These are phyloP conservation scores for Aspergillus campestris DNA, from an alignment of 495 filamentous ascomycete genomes.

Conservation along the genomic window DNA sequence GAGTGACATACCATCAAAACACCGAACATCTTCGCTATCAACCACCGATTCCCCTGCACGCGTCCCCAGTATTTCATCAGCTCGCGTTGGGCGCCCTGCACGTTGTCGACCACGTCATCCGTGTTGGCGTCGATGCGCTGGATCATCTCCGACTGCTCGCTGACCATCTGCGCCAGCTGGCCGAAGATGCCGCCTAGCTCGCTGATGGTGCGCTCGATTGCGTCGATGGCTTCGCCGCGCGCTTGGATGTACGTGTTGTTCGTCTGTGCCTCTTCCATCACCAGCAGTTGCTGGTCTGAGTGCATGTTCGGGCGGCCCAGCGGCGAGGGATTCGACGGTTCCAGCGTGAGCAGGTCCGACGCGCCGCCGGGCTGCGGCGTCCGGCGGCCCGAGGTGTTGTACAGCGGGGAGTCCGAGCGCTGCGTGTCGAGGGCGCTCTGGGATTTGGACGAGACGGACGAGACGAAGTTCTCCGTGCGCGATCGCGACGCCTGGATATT, in stretches of 20 bases:
- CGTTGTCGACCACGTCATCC: constrained; percentile 93
- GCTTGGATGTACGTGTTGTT: constrained; percentile 87
- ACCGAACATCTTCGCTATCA: constrained; percentile 99
- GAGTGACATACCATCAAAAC: constrained; percentile 54
- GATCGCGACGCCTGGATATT: constrained; percentile 93
- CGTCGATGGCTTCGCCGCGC: constrained; percentile 90
- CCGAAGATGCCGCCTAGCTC: constrained; percentile 95
- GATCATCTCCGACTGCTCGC: constrained; percentile 93
- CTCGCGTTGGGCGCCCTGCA: constrained; percentile 90
- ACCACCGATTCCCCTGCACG: constrained; percentile 89
- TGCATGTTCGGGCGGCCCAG: constrained; percentile 43
- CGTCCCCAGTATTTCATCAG: constrained; percentile 91
- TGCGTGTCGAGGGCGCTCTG: constrained; percentile 51
- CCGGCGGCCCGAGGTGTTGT: constrained; percentile 66
- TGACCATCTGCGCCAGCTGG: constrained; percentile 94
- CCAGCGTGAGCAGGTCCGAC: constrained; percentile 75
- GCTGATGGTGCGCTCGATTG: constrained; percentile 89
- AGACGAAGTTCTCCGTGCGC: constrained; percentile 92
- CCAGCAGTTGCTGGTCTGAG: constrained; percentile 78
- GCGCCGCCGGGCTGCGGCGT: constrained; percentile 51
- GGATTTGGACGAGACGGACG: constrained; percentile 73
- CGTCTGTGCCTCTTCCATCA: constrained; percentile 89
- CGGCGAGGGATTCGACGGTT: constrained; percentile 57
- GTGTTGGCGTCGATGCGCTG: constrained; percentile 91
- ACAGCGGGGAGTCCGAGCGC: constrained; percentile 70